Conservation (phyloP, 2,329 filamentous ascomycete genomes). For the Ophiognomonia clavigignenti-juglandacearum region DNA sequence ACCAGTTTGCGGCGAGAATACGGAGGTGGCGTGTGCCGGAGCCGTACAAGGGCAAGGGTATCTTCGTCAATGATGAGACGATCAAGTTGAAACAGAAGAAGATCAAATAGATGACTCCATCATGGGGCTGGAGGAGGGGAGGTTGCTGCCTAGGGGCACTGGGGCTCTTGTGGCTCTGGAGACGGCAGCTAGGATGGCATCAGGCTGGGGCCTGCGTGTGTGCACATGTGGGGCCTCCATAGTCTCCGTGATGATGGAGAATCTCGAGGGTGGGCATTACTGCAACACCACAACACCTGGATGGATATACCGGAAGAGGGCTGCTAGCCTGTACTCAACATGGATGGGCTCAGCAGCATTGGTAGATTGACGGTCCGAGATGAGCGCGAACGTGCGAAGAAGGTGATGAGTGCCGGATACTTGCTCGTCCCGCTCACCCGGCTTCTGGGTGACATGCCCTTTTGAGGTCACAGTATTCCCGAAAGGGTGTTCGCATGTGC, state of each 20-base stretch:
- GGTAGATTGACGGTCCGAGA: neutral
- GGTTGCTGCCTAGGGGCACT: too few species aligned
- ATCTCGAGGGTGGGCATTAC: too few species aligned
- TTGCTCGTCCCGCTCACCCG: slow-evolving; percentile 1
- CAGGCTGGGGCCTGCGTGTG: too few species aligned
- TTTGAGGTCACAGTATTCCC: neutral
- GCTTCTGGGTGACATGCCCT: neutral
- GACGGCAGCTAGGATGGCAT: too few species aligned
- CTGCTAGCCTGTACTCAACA: too few species aligned
- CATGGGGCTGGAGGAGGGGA: neutral
- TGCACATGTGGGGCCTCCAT: slow-evolving; percentile 2
- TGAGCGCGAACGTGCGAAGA: neutral
- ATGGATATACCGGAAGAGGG: too few species aligned
- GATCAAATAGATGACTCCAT: slow-evolving; percentile 62
- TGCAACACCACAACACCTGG: too few species aligned
- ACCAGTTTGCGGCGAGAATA: slow-evolving; percentile 87
- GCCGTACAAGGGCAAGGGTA: slow-evolving; percentile 99
- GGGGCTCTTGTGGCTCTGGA: too few species aligned
- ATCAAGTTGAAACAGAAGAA: slow-evolving; percentile 99
- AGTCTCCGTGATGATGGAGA: neutral
- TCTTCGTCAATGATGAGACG: slow-evolving; percentile 96
- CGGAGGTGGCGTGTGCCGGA: slow-evolving; percentile 86
- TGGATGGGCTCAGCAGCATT: neutral
- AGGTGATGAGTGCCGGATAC: neutral
- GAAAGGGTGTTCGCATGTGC: neutral